A percentile compares a stretch with the other conserved stretches of the same genome.
phyloP scores from a whole-genome alignment of 163 green algal species.

The Volvox carteri region DNA sequence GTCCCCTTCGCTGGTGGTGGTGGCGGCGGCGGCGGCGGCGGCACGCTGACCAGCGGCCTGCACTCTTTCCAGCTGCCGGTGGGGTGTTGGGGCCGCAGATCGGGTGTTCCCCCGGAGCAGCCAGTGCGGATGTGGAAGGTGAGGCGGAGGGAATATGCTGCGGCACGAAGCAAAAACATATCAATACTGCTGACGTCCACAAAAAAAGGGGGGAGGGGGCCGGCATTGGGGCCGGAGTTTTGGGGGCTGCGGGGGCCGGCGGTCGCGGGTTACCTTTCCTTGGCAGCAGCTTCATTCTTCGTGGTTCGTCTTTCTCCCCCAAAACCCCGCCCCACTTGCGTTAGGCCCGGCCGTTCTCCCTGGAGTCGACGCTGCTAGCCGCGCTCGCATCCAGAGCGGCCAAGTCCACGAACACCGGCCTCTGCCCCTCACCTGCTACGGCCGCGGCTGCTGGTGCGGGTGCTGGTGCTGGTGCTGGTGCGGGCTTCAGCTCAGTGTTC shows the following conservation, averaged over 20 bases:
- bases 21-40: background rate
- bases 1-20: background rate
- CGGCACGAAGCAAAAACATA: no score
- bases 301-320: no score
- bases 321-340: no score
- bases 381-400: background rate
- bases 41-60: background rate
- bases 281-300: no score
- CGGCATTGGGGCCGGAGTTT: no score
- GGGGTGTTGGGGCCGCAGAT: background rate
- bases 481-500: background rate
- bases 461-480: background rate
- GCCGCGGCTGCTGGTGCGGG: background rate
- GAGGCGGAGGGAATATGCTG: background rate
- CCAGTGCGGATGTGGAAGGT: constrained; percentile 29
- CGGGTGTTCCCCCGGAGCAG: background rate
- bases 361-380: constrained; percentile 43
- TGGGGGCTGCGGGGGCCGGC: no score
- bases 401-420: background rate
- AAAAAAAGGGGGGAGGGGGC: no score
- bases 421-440: background rate
- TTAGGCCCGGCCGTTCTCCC: constrained; percentile 37
- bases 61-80: constrained; percentile 40
- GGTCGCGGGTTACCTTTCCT: no score
- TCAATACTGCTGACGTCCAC: no score